Percentiles rank a stretch among this genome's conserved stretches.
Evolutionary conservation across 2,329 filamentous ascomycete genomes (phyloP).

Genomic region (Xylaria sp.): DNA sequence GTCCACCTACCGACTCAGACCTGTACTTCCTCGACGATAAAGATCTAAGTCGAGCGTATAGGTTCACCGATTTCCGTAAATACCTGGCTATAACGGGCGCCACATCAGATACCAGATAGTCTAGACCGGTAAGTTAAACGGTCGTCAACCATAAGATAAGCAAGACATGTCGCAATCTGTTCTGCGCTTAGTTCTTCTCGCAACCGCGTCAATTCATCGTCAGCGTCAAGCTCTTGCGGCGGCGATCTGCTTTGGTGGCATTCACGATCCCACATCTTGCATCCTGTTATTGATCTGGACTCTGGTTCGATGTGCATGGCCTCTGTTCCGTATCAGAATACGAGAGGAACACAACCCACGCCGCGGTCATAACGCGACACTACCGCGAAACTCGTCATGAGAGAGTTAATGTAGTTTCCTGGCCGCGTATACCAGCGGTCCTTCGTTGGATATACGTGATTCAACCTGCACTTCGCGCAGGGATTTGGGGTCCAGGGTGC

Average conservation of each 20-base stretch:
- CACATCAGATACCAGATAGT: not conserved
- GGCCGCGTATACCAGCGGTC: not conserved
- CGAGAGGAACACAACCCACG: conserved; percentile 14
- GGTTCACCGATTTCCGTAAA: not conserved
- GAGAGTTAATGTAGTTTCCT: not conserved
- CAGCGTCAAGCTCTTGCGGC: conserved; percentile 10
- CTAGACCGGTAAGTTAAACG: conserved; percentile 3
- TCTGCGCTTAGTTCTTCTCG: conserved; percentile 17
- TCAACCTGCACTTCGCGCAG: conserved; percentile 12
- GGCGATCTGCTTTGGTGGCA: conserved; percentile 31
- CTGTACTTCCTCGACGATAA: not conserved
- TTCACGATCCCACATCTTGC: conserved; percentile 47
- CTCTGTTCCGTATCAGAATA: conserved; percentile 5
- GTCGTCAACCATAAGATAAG: conserved; percentile 18
- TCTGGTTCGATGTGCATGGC: conserved; percentile 17
- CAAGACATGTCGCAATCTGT: conserved; percentile 29
- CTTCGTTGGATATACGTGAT: conserved; percentile 28
- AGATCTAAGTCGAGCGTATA: too few relatives aligned
- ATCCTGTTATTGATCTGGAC: conserved; percentile 36
- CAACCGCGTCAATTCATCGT: conserved; percentile 17
- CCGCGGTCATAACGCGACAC: conserved; percentile 27
- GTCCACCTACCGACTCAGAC: too few relatives aligned
- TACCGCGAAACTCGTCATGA: not conserved
- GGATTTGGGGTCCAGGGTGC: conserved; percentile 2
- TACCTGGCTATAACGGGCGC: not conserved